These are phyloP conservation scores for Gyrodon lividus DNA, from an alignment of 768 basidiomycete genomes.

Conservation along the genomic window DNA sequence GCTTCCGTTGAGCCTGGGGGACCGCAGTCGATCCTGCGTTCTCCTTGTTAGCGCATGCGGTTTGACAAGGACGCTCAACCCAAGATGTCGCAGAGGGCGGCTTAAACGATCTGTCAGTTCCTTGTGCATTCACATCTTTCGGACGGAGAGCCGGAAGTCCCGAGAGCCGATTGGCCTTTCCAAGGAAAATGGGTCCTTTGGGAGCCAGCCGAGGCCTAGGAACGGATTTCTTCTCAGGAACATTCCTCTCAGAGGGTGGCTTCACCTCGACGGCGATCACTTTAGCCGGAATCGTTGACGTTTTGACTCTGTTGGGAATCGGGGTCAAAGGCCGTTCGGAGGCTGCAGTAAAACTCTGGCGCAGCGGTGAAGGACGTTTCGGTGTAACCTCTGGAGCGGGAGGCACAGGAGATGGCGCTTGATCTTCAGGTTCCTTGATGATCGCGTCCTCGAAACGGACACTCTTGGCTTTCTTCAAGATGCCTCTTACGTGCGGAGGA, in stretches of 20 bases:
- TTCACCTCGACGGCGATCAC: background rate
- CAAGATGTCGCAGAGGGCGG: background rate
- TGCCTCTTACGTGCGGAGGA: conserved; percentile 32
- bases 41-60: conserved; percentile 13
- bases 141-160: conserved; percentile 3
- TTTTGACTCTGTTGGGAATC: background rate
- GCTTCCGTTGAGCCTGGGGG: conserved; percentile 12
- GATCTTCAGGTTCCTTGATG: conserved; percentile 3
- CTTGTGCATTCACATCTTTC: conserved; percentile 1
- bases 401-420: background rate
- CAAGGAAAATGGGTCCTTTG: conserved; percentile 3
- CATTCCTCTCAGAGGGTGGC: background rate
- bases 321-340: conserved; percentile 15
- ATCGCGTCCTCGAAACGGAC: conserved; percentile 36
- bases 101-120: conserved; percentile 3
- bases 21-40: background rate
- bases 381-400: background rate
- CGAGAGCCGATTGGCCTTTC: conserved; percentile 7
- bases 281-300: background rate
- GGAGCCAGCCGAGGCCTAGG: conserved; percentile 15
- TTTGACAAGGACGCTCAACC: conserved; percentile 18
- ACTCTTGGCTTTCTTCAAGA: conserved; percentile 40
- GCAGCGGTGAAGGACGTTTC: conserved; percentile 9
- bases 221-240: conserved; percentile 11
- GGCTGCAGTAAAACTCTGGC: background rate